Evolutionary conservation across 139 green algal genomes (phyloP), one percentile per base, ranked within the genome.

Genomic region (Micractinium conductrix): DNA sequence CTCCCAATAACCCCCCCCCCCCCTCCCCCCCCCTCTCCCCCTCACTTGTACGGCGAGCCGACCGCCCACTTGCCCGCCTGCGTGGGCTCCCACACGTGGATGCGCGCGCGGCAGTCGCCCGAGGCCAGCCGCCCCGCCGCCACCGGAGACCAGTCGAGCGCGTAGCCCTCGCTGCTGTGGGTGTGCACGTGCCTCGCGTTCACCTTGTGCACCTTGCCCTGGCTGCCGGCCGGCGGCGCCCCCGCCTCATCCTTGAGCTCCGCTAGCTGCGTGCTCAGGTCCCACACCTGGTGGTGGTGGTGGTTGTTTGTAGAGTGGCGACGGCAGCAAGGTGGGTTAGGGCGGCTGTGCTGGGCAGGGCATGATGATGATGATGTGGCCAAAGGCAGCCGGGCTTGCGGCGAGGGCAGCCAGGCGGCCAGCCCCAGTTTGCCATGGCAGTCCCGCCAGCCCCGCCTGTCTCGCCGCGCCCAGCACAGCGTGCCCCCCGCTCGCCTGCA

Each of bases 31-130:
- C 37, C 62, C 62, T 16, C 26, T 17, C 62, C 1, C 19, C 6
- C 74, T 80, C 50, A 80, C 74, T 44, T 65, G 78, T 90, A 95
- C 0, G 87, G 74, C 10, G 80, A 79, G 30, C 83, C 80, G 8
- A 98, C 90, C 33, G 85, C 69, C 93, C 93, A 99, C 68, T 85
- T 87, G 28, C 91, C 93, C 30, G 71, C 92, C 68, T 62, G 53
- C 35, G 71, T 94, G 88, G 96, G 96, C 83, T 97, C 93, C 96
- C 96, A 99, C 70, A 99, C 84, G 85, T 97, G 92, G 38, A 99
- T 93, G 30, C 88, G n/a, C 40, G 75, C 62, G 53, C 63, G 73
- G 73, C 88, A 91, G 83, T 96, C 89, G 67, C 90, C 92, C 0
- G 80, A 92, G 9, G 92, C 95, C 69, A 99, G 89, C 9, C 93